These are phyloP conservation scores for Mycosphaerella arachidis DNA, from an alignment of 2,329 filamentous ascomycete genomes.

Conservation along the genomic window DNA sequence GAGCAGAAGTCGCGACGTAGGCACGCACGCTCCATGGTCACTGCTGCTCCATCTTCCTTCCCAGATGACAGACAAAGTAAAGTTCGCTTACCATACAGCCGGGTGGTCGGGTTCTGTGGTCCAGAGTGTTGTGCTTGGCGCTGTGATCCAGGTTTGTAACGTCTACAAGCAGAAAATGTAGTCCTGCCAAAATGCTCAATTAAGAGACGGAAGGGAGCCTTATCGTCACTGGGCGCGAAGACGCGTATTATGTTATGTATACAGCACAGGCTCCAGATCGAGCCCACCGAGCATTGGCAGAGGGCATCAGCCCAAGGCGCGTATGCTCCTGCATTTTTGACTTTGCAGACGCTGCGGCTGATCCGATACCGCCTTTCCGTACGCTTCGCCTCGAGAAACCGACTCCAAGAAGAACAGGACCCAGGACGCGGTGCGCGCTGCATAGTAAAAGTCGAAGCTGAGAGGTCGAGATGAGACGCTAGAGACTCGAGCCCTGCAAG, in stretches of 20 bases:
- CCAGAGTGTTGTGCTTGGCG: background rate
- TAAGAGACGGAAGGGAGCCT: background rate
- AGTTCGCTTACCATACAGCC: background rate
- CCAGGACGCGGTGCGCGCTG: slow-evolving; percentile 4
- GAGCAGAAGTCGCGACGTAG: background rate
- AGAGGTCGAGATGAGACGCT: background rate
- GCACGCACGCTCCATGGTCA: too few relatives aligned
- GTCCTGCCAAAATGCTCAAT: background rate
- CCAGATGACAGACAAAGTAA: background rate
- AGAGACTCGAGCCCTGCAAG: slow-evolving; percentile 1
- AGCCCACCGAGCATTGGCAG: background rate
- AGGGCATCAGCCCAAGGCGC: background rate
- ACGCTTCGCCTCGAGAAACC: slow-evolving; percentile 2
- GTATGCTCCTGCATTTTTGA: background rate
- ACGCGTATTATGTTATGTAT: background rate
- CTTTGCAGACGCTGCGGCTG: slow-evolving; percentile 9
- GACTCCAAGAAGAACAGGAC: background rate
- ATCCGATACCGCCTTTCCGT: slow-evolving; percentile 2
- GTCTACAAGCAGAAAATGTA: background rate
- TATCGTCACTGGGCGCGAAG: background rate
- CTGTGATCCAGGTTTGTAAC: background rate
- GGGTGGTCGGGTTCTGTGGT: background rate
- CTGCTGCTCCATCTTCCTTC: too few relatives aligned
- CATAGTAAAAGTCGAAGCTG: slow-evolving; percentile 3
- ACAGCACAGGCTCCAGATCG: background rate